A percentile compares a stretch with the other conserved stretches of the same genome.
Evolutionary conservation across 163 green algal genomes (phyloP).

Genomic region (Scenedesmus sp.): DNA sequence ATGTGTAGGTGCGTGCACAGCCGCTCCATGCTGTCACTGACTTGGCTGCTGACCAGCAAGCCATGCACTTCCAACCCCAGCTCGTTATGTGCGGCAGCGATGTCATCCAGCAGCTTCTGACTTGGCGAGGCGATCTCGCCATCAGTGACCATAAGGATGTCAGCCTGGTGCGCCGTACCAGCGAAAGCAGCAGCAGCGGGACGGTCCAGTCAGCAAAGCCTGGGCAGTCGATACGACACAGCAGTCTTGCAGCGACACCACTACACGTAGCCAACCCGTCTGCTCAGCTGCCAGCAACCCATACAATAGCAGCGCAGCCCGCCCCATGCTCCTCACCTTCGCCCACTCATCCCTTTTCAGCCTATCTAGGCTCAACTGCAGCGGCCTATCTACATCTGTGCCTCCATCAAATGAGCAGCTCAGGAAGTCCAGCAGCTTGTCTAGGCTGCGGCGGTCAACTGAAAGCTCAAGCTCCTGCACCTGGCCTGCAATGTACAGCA

Average conservation of each 20-base stretch:
- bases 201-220: neutral
- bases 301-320: neutral
- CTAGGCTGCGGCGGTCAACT: slow-evolving; percentile 68
- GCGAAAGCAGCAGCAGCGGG: neutral
- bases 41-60: slow-evolving; percentile 82
- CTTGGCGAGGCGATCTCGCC: slow-evolving; percentile 90
- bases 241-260: neutral
- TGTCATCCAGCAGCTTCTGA: slow-evolving; percentile 71
- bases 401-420: slow-evolving; percentile 86
- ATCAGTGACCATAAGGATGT: slow-evolving; percentile 96
- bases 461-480: slow-evolving; percentile 92
- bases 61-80: slow-evolving; percentile 93
- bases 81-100: slow-evolving; percentile 68
- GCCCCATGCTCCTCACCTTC: neutral
- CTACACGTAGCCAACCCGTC: neutral
- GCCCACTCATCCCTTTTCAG: slow-evolving; percentile 68
- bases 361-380: slow-evolving; percentile 85
- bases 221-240: neutral
- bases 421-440: slow-evolving; percentile 88
- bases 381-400: slow-evolving; percentile 91
- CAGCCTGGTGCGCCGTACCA: slow-evolving; percentile 69
- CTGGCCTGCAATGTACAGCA: slow-evolving; percentile 63
- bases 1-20: slow-evolving; percentile 91
- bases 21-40: slow-evolving; percentile 81
- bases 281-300: neutral